Percentiles rank a stretch among this genome's conserved stretches.
phyloP scores from a whole-genome alignment of 768 basidiomycete species.

The Hygrophoropsis aurantiaca region DNA sequence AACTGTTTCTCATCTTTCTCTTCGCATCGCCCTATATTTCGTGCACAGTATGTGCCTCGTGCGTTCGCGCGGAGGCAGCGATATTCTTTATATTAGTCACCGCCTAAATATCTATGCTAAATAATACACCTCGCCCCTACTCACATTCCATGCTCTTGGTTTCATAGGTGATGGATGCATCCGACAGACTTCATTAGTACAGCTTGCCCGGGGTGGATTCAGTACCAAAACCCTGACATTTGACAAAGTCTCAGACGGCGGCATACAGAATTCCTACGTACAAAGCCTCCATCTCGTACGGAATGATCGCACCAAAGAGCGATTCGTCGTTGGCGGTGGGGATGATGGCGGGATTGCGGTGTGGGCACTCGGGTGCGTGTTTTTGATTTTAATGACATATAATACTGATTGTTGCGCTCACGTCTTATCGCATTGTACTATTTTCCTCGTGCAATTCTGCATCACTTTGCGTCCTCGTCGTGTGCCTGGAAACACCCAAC shows the following conservation, averaged over 20 bases:
- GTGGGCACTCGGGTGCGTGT: constrained; percentile 65
- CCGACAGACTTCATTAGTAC: constrained; percentile 43
- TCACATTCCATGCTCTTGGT: too few species aligned
- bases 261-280: constrained; percentile 49
- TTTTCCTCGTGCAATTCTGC: not conserved
- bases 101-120: too few species aligned
- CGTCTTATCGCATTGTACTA: too few species aligned
- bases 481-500: too few species aligned
- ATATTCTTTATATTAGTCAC: too few species aligned
- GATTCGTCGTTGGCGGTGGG: constrained; percentile 68
- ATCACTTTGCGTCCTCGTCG: not conserved
- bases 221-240: constrained; percentile 19
- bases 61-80: too few species aligned
- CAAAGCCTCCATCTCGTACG: constrained; percentile 51
- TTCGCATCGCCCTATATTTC: too few species aligned
- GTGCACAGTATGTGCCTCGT: too few species aligned
- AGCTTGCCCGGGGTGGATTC: constrained; percentile 19
- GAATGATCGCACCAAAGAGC: constrained; percentile 60
- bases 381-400: not conserved
- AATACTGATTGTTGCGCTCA: too few species aligned
- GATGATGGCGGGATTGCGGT: constrained; percentile 78
- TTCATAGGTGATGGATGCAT: constrained; percentile 59
- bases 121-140: too few species aligned
- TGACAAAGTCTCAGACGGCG: constrained; percentile 40
- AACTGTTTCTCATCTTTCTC: not conserved